phyloP scores from a whole-genome alignment of 2,329 filamentous ascomycete species.

The Podosphaera xanthii region DNA sequence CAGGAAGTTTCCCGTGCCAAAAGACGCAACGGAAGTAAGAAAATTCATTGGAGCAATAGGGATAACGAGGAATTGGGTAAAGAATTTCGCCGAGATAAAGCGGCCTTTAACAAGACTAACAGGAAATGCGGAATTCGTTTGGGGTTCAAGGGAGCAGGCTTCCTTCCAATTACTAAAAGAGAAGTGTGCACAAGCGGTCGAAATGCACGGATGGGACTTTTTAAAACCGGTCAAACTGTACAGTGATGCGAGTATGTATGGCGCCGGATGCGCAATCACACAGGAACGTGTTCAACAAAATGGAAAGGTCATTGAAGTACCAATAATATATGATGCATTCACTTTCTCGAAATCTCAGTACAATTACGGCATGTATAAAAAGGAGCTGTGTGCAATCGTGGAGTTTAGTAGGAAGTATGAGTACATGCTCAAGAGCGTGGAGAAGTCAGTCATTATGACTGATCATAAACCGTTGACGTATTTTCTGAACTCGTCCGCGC shows the following conservation, averaged over 20 bases:
- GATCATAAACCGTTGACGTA: background rate
- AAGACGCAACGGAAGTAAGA: background rate
- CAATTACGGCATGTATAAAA: slow-evolving; percentile 2
- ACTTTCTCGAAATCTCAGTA: slow-evolving; percentile 2
- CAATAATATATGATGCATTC: background rate
- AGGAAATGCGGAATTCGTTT: background rate
- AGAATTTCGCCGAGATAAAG: background rate
- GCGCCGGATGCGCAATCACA: slow-evolving; percentile 3
- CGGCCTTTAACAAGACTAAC: background rate
- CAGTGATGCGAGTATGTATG: slow-evolving; percentile 1
- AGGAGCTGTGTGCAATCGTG: background rate
- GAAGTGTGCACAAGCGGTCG: background rate
- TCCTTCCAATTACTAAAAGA: slow-evolving; percentile 1
- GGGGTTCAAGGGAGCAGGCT: background rate
- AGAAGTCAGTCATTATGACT: background rate
- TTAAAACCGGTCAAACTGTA: background rate
- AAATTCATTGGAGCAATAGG: background rate
- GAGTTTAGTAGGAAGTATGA: slow-evolving; percentile 3
- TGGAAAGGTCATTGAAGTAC: background rate
- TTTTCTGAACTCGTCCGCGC: background rate
- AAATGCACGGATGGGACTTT: background rate
- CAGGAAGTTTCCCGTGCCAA: background rate
- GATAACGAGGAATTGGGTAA: background rate
- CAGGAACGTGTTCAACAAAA: background rate
- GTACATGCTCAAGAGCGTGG: slow-evolving; percentile 1